Percentiles rank a stretch among this genome's conserved stretches.
phyloP scores from a whole-genome alignment of 1,139 yeast species.

The Yamadazyma atlantica region DNA sequence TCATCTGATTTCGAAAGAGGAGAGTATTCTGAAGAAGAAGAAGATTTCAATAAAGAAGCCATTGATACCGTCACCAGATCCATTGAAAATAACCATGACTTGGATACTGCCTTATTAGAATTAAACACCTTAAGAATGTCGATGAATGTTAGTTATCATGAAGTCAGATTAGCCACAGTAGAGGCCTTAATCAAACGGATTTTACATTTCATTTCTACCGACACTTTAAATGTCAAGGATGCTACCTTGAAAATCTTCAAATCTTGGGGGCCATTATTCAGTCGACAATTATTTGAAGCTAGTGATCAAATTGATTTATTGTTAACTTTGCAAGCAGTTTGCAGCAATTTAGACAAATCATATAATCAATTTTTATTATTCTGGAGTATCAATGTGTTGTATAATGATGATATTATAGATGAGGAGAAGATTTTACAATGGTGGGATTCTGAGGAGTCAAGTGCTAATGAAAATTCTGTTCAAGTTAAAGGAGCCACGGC shows the following conservation, averaged over 20 bases:
- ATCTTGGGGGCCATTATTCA: slow-evolving; percentile 78
- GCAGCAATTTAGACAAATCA: slow-evolving; percentile 28
- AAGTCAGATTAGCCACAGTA: slow-evolving; percentile 81
- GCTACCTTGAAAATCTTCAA: slow-evolving; percentile 75
- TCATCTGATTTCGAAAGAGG: slow-evolving; percentile 43
- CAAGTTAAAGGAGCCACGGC: slow-evolving; percentile 57
- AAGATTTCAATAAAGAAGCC: slow-evolving; percentile 85
- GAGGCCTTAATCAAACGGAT: slow-evolving; percentile 70
- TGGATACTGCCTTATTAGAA: slow-evolving; percentile 90
- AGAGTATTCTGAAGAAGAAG: slow-evolving; percentile 50
- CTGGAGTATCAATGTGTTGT: slow-evolving; percentile 64
- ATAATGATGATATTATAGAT: slow-evolving; percentile 76
- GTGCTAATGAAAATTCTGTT: slow-evolving; percentile 41
- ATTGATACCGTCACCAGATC: slow-evolving; percentile 92
- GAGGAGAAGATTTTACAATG: slow-evolving; percentile 79
- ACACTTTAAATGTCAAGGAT: slow-evolving; percentile 68
- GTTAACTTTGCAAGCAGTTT: slow-evolving; percentile 52
- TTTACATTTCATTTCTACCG: slow-evolving; percentile 70
- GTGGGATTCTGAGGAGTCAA: slow-evolving; percentile 61
- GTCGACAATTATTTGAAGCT: slow-evolving; percentile 76
- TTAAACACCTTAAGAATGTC: slow-evolving; percentile 95
- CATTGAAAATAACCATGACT: slow-evolving; percentile 84
- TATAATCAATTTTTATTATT: slow-evolving; percentile 56
- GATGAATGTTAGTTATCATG: slow-evolving; percentile 92
- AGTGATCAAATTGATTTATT: slow-evolving; percentile 79